Evolutionary conservation across 2,329 filamentous ascomycete species (phyloP).

Genomic region (Fusarium sp.): DNA sequence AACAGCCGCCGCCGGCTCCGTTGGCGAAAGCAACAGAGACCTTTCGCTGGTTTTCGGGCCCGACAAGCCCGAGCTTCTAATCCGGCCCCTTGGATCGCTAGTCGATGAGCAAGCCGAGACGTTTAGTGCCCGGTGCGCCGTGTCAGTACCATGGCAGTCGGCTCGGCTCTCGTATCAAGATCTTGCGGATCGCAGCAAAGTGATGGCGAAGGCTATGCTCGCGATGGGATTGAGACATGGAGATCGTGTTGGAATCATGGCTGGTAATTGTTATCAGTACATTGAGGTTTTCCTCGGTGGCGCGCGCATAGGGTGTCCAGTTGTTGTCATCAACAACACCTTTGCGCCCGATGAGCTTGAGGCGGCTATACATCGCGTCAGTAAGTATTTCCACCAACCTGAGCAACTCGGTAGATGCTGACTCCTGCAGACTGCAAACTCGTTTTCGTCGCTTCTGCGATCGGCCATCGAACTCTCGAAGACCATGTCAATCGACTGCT

Average conservation of each 20-base stretch:
- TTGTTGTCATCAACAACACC: slow-evolving; percentile 35
- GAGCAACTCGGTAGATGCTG: fast-evolving
- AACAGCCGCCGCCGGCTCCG: neutral
- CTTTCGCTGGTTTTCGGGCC: neutral
- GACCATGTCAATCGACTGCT: neutral
- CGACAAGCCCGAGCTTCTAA: neutral
- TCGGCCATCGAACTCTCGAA: neutral
- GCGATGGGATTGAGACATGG: slow-evolving; percentile 12
- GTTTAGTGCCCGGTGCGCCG: slow-evolving; percentile 7
- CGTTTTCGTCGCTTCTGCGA: slow-evolving; percentile 8
- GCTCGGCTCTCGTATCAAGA: slow-evolving; percentile 12
- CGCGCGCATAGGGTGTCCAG: slow-evolving; percentile 19
- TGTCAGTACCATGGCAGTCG: slow-evolving; percentile 25
- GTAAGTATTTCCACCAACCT: neutral
- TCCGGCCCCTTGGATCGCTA: slow-evolving; percentile 4
- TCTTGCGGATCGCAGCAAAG: slow-evolving; percentile 16
- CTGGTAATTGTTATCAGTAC: slow-evolving; percentile 31
- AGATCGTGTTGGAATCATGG: slow-evolving; percentile 26
- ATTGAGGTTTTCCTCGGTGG: slow-evolving; percentile 29
- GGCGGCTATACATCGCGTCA: slow-evolving; percentile 1
- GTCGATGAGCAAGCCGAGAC: slow-evolving; percentile 8
- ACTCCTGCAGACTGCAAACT: slow-evolving; percentile 7
- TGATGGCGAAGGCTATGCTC: slow-evolving; percentile 27
- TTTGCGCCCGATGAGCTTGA: slow-evolving; percentile 17
- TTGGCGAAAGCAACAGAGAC: neutral